Evolutionary conservation across 495 filamentous ascomycete species (phyloP).

Genomic region (Cairneyella variabilis): DNA sequence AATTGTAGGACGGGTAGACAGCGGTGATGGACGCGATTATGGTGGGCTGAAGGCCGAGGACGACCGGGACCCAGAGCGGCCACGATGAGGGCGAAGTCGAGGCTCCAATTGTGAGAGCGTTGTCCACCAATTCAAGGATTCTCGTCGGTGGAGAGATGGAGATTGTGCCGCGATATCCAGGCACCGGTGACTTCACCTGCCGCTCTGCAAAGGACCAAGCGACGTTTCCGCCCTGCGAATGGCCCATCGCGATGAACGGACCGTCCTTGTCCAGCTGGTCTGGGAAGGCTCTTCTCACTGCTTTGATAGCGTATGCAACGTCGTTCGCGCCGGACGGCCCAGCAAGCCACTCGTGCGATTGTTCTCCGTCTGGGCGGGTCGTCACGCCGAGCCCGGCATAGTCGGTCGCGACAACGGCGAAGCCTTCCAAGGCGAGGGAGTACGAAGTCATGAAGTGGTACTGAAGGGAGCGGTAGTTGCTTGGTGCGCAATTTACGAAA

Average conservation of each 20-base stretch:
- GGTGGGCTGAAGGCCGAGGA: constrained; percentile 8
- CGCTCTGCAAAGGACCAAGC: constrained; percentile 43
- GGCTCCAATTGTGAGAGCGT: neutral
- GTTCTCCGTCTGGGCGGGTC: constrained; percentile 30
- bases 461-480: constrained; percentile 40
- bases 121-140: constrained; percentile 19
- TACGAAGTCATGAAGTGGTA: constrained; percentile 42
- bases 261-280: constrained; percentile 24
- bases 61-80: neutral
- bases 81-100: neutral
- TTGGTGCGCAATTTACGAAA: constrained; percentile 40
- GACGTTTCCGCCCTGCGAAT: constrained; percentile 45
- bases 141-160: constrained; percentile 34
- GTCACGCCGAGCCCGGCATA: constrained; percentile 51
- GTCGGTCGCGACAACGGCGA: constrained; percentile 53
- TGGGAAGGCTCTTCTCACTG: constrained; percentile 40
- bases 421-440: constrained; percentile 43
- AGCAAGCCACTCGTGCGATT: constrained; percentile 41
- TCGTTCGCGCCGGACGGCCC: constrained; percentile 38
- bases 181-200: constrained; percentile 24
- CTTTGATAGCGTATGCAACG: constrained; percentile 38
- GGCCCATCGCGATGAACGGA: constrained; percentile 42
- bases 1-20: constrained; percentile 15
- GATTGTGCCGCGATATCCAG: constrained; percentile 41
- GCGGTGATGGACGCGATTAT: constrained; percentile 17